A percentile compares a stretch with the other conserved stretches of the same genome.
phyloP scores from a whole-genome alignment of 2,329 filamentous ascomycete genomes.

The Fusarium metavorans region DNA sequence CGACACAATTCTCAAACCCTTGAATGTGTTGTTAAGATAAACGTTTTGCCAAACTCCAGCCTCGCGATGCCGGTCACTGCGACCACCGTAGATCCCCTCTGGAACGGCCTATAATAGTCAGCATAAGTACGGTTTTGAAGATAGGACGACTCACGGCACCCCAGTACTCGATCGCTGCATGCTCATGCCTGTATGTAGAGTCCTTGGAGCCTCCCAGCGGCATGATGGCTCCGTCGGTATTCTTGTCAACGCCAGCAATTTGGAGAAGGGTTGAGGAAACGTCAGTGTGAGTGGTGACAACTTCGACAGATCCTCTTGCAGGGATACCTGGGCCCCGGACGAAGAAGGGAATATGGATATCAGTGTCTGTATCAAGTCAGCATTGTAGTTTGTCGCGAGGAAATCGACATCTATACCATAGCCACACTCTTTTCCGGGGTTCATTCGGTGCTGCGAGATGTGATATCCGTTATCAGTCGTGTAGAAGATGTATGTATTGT shows the following conservation, averaged over 20 bases:
- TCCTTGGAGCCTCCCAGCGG: not conserved
- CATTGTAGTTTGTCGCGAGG: not conserved
- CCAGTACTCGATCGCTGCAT: not conserved
- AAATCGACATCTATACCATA: conserved; percentile 37
- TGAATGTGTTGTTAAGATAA: not conserved
- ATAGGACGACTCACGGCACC: not conserved
- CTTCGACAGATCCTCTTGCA: conserved; percentile 48
- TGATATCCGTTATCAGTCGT: conserved; percentile 66
- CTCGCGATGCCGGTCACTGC: not conserved
- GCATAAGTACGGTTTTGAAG: too few relatives aligned
- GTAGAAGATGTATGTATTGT: conserved; percentile 64
- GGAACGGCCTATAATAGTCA: not conserved
- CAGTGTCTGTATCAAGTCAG: conserved; percentile 52
- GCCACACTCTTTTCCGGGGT: conserved; percentile 64
- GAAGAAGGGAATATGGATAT: conserved; percentile 65
- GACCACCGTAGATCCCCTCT: not conserved
- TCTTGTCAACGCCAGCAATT: not conserved
- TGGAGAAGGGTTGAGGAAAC: conserved; percentile 65
- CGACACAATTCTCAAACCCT: not conserved
- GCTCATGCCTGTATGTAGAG: not conserved
- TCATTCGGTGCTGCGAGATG: conserved; percentile 64
- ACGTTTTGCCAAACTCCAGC: not conserved
- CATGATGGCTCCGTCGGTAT: not conserved
- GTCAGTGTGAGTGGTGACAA: conserved; percentile 65
- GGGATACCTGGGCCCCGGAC: conserved; percentile 62